Base-by-base conservation (phyloP, 768 basidiomycete genomes). In the Suillus plorans region DNA sequence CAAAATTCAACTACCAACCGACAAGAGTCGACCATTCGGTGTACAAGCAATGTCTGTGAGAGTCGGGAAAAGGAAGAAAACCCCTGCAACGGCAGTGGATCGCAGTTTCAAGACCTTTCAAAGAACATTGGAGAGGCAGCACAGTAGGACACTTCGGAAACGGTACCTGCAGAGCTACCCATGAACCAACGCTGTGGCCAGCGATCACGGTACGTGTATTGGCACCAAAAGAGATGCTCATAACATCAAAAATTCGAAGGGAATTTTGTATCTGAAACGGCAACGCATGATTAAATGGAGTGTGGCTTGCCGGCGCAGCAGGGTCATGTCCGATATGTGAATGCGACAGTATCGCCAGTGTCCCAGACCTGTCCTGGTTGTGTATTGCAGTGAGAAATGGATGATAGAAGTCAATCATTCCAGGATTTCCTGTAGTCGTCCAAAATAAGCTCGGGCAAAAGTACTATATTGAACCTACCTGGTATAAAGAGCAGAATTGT, bases 101-200 rank as follows among this genome's bases (percentile, higher is more conserved):
- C 83, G 77, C 18, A 74, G 74, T 74, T 87, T 86, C 61, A 89
- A 68, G 9, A 86, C 77, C 87, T 89, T 68, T 20, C 57, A 42
- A 25, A 44, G 39, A 47, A 7, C 53, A 28, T 45, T 41, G 53
- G 25, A 60, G 37, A 60, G 57, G n/a, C 44, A 25, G 16, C 20
- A 31, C 5, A 13, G 61, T 7, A 41, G 41, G 13, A 66, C 34
- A n/a, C 66, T 34, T 64, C 41, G 63, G 36, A 41, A 63, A 60
- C 42, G 69, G 68, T 42, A 85, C 88, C 79, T 92, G 85, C 37
- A 86, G 70, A 5, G 82, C 72, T 60, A 94, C 78, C 90, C 91
- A 94, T 2, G 85, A 77, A 2, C 92, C 92, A 16, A 93, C 84
- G 62, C 89, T 91, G 67, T 94, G 91, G 10, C 87, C 89, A 25